A percentile compares a stretch with the other conserved stretches of the same genome.
These are phyloP conservation scores for Penicillium vulpinum DNA, from an alignment of 2,329 filamentous ascomycete genomes.

Conservation along the genomic window DNA sequence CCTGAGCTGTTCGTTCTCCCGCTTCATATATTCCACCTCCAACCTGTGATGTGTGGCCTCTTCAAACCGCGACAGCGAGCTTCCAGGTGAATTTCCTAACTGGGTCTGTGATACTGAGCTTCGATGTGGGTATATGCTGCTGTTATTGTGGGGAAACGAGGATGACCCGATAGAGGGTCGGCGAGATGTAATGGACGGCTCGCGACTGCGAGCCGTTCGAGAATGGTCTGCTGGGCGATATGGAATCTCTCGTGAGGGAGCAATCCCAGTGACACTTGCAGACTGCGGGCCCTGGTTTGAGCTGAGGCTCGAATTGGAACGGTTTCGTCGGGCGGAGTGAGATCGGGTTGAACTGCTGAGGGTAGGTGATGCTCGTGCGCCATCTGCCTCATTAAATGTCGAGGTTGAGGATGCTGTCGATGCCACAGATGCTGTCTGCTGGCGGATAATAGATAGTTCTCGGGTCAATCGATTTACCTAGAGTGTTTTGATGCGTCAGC, in stretches of 20 bases:
- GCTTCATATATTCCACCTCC: constrained; percentile 47
- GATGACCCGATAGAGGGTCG: constrained; percentile 36
- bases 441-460: constrained; percentile 80
- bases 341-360: constrained; percentile 53
- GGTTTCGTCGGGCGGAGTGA: constrained; percentile 56
- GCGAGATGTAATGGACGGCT: constrained; percentile 44
- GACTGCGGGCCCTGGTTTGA: constrained; percentile 39
- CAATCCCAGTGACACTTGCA: constrained; percentile 45
- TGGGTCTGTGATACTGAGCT: constrained; percentile 32
- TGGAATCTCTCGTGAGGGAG: constrained; percentile 44
- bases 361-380: constrained; percentile 43
- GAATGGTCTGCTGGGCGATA: constrained; percentile 30
- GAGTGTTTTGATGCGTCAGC: background rate
- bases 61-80: constrained; percentile 41
- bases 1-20: constrained; percentile 49
- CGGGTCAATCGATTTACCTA: constrained; percentile 91
- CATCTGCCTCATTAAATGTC: constrained; percentile 51
- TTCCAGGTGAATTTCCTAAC: constrained; percentile 29
- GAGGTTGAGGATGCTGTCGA: constrained; percentile 61
- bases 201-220: constrained; percentile 40
- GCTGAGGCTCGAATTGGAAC: constrained; percentile 57
- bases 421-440: constrained; percentile 63
- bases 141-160: constrained; percentile 29
- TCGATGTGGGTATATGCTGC: constrained; percentile 32
- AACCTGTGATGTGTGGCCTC: constrained; percentile 44